Evolutionary conservation across 1,139 yeast species (phyloP).

Genomic region (Ogataea hybrid): DNA sequence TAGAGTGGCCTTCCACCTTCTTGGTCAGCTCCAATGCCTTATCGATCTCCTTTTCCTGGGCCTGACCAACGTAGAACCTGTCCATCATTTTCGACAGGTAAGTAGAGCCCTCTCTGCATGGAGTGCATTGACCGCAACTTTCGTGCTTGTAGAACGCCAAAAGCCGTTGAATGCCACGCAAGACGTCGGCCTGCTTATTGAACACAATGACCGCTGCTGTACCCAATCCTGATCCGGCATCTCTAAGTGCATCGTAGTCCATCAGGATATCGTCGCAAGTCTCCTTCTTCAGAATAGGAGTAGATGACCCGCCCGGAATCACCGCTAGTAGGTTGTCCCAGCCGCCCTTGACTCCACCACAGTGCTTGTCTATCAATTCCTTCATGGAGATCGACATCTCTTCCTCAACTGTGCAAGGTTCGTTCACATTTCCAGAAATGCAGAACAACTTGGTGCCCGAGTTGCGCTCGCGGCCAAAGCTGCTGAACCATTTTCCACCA

Average conservation of each 20-base stretch:
- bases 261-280: slow-evolving; percentile 66
- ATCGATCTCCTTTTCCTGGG: slow-evolving; percentile 75
- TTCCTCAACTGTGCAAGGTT: slow-evolving; percentile 90
- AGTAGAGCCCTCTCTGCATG: slow-evolving; percentile 92
- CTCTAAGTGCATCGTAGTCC: slow-evolving; percentile 86
- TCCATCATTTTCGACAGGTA: slow-evolving; percentile 84
- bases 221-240: slow-evolving; percentile 83
- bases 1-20: slow-evolving; percentile 87
- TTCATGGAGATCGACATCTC: slow-evolving; percentile 86
- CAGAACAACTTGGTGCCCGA: slow-evolving; percentile 79
- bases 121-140: slow-evolving; percentile 93
- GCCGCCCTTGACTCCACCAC: slow-evolving; percentile 88
- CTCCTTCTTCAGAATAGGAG: slow-evolving; percentile 71
- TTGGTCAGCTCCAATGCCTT: slow-evolving; percentile 78
- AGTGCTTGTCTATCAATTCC: slow-evolving; percentile 79
- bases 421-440: slow-evolving; percentile 86
- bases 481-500: slow-evolving; percentile 83
- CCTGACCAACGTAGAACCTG: slow-evolving; percentile 75
- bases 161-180: slow-evolving; percentile 82
- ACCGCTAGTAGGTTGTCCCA: slow-evolving; percentile 88
- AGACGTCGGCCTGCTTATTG: slow-evolving; percentile 81
- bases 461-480: slow-evolving; percentile 82
- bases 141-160: slow-evolving; percentile 84
- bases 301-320: slow-evolving; percentile 87
- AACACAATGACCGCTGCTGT: slow-evolving; percentile 91